A percentile compares a stretch with the other conserved stretches of the same genome.
Evolutionary conservation across 2,329 filamentous ascomycete genomes (phyloP).

Genomic region (Lecanicillium sp.): DNA sequence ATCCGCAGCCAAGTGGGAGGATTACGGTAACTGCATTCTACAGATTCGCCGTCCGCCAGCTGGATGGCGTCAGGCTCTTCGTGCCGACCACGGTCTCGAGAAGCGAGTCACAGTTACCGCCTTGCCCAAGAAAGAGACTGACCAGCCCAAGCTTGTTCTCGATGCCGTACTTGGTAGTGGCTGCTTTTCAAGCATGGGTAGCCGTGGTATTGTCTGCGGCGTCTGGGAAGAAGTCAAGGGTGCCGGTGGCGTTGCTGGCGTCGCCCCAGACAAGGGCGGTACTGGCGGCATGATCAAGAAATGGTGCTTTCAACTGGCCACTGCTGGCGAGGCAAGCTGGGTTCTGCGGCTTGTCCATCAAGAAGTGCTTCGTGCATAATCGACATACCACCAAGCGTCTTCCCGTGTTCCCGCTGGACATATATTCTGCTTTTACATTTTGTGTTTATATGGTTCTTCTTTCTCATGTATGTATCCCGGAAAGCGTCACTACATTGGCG

Average conservation of each 20-base stretch:
- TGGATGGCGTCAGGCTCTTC: slow-evolving; percentile 50
- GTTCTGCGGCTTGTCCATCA: slow-evolving; percentile 50
- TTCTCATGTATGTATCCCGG: too few relatives aligned
- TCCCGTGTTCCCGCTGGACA: too few relatives aligned
- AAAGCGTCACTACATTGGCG: too few relatives aligned
- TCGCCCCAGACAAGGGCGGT: slow-evolving; percentile 42
- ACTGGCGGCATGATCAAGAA: slow-evolving; percentile 50
- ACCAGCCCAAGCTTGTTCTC: slow-evolving; percentile 56
- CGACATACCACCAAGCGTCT: background rate
- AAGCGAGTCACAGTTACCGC: slow-evolving; percentile 78
- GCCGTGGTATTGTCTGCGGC: slow-evolving; percentile 79
- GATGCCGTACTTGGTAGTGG: slow-evolving; percentile 80
- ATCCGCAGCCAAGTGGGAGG: slow-evolving; percentile 74
- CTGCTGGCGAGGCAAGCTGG: slow-evolving; percentile 44
- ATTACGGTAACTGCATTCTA: slow-evolving; percentile 77
- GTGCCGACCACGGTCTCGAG: slow-evolving; percentile 60
- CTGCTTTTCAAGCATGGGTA: slow-evolving; percentile 76
- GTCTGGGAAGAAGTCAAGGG: slow-evolving; percentile 74
- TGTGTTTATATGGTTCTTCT: too few relatives aligned
- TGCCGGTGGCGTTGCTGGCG: slow-evolving; percentile 47
- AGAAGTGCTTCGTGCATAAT: slow-evolving; percentile 38
- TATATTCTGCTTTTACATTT: too few relatives aligned
- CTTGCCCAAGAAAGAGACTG: slow-evolving; percentile 54
- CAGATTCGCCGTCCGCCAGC: slow-evolving; percentile 72
- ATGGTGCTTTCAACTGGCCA: slow-evolving; percentile 56